phyloP scores from a whole-genome alignment of 2,329 filamentous ascomycete species.

The Lojkania enalia region DNA sequence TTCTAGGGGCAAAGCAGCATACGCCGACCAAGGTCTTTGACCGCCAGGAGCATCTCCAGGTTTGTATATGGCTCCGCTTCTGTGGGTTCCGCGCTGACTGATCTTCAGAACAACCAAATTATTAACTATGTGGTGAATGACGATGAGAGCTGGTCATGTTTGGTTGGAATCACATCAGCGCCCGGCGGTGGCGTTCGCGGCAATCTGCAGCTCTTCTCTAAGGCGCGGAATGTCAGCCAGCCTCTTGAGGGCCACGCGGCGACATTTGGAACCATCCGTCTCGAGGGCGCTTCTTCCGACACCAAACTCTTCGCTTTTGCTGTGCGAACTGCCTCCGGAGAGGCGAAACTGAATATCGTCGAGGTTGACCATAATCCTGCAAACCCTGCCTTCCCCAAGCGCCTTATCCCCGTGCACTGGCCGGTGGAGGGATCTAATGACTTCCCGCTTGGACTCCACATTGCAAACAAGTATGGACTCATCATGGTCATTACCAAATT shows the following conservation, averaged over 20 bases:
- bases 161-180: constrained; percentile 93
- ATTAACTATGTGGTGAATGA: constrained; percentile 98
- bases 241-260: constrained; percentile 97
- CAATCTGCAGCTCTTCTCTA: constrained; percentile 96
- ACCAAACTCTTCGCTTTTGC: constrained; percentile 98
- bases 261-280: constrained; percentile 83
- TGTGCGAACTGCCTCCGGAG: constrained; percentile 80
- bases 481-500: constrained; percentile 99
- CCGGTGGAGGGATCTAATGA: constrained; percentile 93
- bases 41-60: constrained; percentile 84
- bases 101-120: constrained; percentile 83
- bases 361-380: constrained; percentile 92
- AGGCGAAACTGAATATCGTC: constrained; percentile 92
- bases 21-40: constrained; percentile 88
- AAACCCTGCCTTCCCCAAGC: constrained; percentile 91
- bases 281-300: constrained; percentile 86
- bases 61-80: constrained; percentile 51
- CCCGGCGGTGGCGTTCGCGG: constrained; percentile 92
- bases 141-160: constrained; percentile 97
- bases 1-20: constrained; percentile 80
- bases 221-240: constrained; percentile 94
- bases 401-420: constrained; percentile 97
- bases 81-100: constrained; percentile 10
- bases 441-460: constrained; percentile 97
- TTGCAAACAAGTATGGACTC: constrained; percentile 94